Evolutionary conservation across 768 basidiomycete genomes (phyloP).

Genomic region (Kwoniella europaea): DNA sequence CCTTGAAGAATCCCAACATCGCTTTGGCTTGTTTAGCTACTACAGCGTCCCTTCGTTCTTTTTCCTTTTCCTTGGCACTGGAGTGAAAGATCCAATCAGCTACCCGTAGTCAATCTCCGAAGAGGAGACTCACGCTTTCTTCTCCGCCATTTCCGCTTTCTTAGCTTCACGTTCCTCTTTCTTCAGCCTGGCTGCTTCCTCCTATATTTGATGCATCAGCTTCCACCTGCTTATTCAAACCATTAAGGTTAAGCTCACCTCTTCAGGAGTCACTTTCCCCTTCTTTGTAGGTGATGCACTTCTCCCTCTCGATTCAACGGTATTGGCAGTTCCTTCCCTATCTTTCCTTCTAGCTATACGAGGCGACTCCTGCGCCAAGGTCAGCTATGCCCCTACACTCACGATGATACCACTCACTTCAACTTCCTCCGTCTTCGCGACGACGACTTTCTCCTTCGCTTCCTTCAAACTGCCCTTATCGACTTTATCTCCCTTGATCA

Average conservation of each 20-base stretch:
- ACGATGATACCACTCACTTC: slow-evolving; percentile 8
- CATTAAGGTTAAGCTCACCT: slow-evolving; percentile 31
- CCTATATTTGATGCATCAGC: slow-evolving; percentile 28
- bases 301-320: slow-evolving; percentile 36
- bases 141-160: slow-evolving; percentile 35
- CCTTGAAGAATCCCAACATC: slow-evolving; percentile 42
- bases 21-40: slow-evolving; percentile 42
- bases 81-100: background rate
- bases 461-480: slow-evolving; percentile 26
- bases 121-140: slow-evolving; percentile 45
- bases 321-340: slow-evolving; percentile 47
- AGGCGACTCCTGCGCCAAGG: slow-evolving; percentile 26
- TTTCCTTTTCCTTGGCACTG: slow-evolving; percentile 42
- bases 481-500: slow-evolving; percentile 44
- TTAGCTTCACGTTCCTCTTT: slow-evolving; percentile 49
- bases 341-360: slow-evolving; percentile 22
- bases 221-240: background rate
- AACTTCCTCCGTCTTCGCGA: slow-evolving; percentile 11
- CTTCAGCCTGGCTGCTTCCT: slow-evolving; percentile 46
- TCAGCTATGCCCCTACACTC: background rate
- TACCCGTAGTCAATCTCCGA: no score
- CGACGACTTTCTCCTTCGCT: slow-evolving; percentile 6
- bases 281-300: slow-evolving; percentile 47
- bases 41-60: slow-evolving; percentile 35
- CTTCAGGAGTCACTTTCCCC: slow-evolving; percentile 45